Evolutionary conservation across 2,329 filamentous ascomycete species (phyloP).

Genomic region (Verticillium zaregamsianum): DNA sequence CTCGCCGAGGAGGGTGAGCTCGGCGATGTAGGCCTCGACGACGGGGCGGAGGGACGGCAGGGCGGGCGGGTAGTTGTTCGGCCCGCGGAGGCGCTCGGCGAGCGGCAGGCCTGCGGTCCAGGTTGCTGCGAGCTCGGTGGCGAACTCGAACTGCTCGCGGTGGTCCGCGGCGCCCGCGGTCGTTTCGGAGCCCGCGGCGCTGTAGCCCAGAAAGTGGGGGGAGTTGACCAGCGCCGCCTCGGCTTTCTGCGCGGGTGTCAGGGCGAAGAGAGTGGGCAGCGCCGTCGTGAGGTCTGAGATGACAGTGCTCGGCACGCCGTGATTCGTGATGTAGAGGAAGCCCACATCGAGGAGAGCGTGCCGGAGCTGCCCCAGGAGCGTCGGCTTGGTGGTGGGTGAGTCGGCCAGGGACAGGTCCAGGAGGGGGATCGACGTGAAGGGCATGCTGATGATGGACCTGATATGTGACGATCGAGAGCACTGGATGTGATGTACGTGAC

Average conservation of each 20-base stretch:
- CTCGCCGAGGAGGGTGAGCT: constrained; percentile 45
- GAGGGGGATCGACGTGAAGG: constrained; percentile 39
- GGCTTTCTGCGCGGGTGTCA: constrained; percentile 31
- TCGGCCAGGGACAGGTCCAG: constrained; percentile 42
- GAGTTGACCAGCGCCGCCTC: constrained; percentile 44
- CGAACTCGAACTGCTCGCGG: constrained; percentile 57
- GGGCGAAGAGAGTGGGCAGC: constrained; percentile 39
- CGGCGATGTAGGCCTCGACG: constrained; percentile 45
- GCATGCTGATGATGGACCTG: not conserved
- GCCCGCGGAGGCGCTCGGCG: constrained; percentile 40
- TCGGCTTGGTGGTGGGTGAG: constrained; percentile 25
- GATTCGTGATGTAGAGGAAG: constrained; percentile 49
- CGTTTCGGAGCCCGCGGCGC: constrained; percentile 48
- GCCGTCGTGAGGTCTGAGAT: constrained; percentile 32
- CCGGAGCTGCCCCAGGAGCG: constrained; percentile 37
- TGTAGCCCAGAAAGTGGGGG: constrained; percentile 59
- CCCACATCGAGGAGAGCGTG: constrained; percentile 45
- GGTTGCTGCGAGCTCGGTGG: constrained; percentile 43
- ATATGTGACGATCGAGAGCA: no score
- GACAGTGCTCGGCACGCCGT: constrained; percentile 33
- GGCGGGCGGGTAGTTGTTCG: constrained; percentile 25
- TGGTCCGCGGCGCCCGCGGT: constrained; percentile 48
- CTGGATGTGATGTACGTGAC: no score
- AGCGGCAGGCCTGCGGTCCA: constrained; percentile 28
- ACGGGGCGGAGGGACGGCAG: constrained; percentile 26